Conservation (phyloP, 768 basidiomycete genomes). For the Lactarius hatsudake region DNA sequence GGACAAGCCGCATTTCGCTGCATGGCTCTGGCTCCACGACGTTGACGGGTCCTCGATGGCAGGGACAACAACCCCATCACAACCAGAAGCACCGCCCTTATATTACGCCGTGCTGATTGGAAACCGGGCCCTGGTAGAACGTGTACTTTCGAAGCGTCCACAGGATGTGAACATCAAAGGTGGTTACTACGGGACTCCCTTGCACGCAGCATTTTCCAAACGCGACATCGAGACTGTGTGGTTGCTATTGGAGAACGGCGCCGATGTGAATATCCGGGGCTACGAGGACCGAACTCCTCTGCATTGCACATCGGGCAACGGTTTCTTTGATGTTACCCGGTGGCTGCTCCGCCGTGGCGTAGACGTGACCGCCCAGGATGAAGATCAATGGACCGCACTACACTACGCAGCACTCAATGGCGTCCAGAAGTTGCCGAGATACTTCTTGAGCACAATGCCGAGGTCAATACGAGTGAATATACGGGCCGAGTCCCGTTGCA, state of each 20-base stretch:
- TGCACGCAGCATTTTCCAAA: neutral
- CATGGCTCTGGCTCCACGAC: neutral
- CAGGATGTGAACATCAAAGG: neutral
- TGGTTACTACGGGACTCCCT: neutral
- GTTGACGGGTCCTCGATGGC: neutral
- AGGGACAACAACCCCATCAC: neutral
- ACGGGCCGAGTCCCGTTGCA: too few relatives aligned
- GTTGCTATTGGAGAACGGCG: neutral
- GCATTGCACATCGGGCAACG: rapidly evolving
- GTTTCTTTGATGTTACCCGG: neutral
- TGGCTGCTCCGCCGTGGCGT: neutral
- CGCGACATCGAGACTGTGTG: neutral
- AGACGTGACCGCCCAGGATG: neutral
- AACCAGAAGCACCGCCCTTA: neutral
- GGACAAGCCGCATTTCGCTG: neutral
- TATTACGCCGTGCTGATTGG: neutral
- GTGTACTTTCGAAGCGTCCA: neutral
- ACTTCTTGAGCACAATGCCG: neutral
- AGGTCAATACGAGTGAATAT: neutral
- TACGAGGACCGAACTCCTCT: neutral
- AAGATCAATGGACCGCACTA: neutral
- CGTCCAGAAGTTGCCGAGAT: neutral
- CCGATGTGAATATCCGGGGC: neutral
- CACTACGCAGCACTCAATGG: too few relatives aligned
- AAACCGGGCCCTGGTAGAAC: neutral